Percentiles rank a stretch among this genome's conserved stretches.
These are phyloP conservation scores for Pseudoperonospora humuli DNA, from an alignment of 352 stramenopile species.

Conservation along the genomic window DNA sequence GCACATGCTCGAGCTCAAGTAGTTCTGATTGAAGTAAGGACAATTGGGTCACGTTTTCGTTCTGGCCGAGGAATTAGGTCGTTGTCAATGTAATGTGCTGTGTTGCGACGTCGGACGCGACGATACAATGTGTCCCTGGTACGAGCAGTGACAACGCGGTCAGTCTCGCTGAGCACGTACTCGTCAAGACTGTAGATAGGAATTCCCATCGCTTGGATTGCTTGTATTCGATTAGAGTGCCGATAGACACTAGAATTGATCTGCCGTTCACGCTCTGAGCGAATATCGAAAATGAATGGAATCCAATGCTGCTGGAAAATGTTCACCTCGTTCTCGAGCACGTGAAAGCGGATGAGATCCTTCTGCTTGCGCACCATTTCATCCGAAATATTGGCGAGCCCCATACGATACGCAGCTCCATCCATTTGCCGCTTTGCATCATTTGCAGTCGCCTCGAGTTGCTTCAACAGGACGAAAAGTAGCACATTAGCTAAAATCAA, in stretches of 20 bases:
- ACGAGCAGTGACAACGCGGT: no score
- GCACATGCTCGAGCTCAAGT: no score
- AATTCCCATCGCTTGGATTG: conserved; percentile 61
- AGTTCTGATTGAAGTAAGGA: no score
- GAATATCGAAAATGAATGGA: conserved; percentile 59
- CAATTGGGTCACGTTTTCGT: no score
- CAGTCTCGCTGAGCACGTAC: conserved; percentile 40
- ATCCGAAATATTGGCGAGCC: conserved; percentile 49
- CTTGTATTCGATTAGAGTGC: conserved; percentile 54
- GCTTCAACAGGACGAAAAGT: conserved; percentile 18
- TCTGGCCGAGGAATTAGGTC: no score
- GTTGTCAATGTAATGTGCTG: no score
- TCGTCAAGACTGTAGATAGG: conserved; percentile 48
- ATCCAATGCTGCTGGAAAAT: conserved; percentile 74
- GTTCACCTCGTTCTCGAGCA: conserved; percentile 78
- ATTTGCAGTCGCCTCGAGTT: conserved; percentile 22
- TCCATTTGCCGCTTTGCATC: conserved; percentile 28
- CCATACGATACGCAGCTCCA: conserved; percentile 37
- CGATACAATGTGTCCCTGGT: conserved; percentile 41
- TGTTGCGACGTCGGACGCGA: conserved; percentile 40
- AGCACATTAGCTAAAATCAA: no score
- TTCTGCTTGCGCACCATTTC: conserved; percentile 48
- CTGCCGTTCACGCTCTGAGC: conserved; percentile 39
- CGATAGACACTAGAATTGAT: conserved; percentile 62
- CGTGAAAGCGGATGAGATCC: no score